Conservation (phyloP, 345 rosid genomes). For the Gossypium bickii region DNA sequence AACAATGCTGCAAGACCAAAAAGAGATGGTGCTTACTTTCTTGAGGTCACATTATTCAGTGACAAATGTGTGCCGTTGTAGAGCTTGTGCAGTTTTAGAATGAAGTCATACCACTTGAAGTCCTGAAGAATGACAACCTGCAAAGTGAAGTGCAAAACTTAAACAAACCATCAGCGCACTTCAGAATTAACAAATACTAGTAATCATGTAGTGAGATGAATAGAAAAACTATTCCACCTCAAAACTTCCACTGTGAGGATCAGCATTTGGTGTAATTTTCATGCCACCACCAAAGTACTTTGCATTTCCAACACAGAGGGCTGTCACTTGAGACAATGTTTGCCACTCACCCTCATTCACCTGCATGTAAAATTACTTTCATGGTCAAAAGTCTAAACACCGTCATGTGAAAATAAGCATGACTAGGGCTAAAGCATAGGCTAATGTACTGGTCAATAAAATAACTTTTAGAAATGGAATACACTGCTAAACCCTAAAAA, state of each 20-base stretch:
- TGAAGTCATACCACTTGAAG: conserved; percentile 89
- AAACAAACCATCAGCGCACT: conserved; percentile 11
- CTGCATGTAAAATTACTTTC: conserved; percentile 24
- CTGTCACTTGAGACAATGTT: conserved; percentile 65
- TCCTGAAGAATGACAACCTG: conserved; percentile 93
- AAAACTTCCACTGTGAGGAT: conserved; percentile 67
- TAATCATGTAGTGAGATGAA: not conserved
- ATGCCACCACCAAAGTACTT: conserved; percentile 97
- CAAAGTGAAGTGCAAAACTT: conserved; percentile 16
- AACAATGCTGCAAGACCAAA: conserved; percentile 9
- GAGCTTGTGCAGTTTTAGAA: conserved; percentile 61
- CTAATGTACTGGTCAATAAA: not conserved
- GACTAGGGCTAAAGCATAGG: not conserved
- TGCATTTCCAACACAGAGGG: conserved; percentile 90
- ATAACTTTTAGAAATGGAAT: not conserved
- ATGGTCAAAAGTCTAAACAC: not conserved
- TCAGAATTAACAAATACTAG: not conserved
- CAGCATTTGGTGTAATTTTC: conserved; percentile 93
- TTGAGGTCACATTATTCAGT: conserved; percentile 62
- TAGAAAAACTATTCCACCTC: conserved; percentile 47
- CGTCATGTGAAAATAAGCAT: not conserved
- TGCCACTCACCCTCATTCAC: conserved; percentile 75
- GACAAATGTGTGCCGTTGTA: conserved; percentile 89
- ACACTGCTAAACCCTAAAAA: not conserved
- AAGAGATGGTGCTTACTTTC: conserved; percentile 38